A percentile compares a stretch with the other conserved stretches of the same genome.
phyloP scores from a whole-genome alignment of 768 basidiomycete genomes.

The Termitomyces sp. region DNA sequence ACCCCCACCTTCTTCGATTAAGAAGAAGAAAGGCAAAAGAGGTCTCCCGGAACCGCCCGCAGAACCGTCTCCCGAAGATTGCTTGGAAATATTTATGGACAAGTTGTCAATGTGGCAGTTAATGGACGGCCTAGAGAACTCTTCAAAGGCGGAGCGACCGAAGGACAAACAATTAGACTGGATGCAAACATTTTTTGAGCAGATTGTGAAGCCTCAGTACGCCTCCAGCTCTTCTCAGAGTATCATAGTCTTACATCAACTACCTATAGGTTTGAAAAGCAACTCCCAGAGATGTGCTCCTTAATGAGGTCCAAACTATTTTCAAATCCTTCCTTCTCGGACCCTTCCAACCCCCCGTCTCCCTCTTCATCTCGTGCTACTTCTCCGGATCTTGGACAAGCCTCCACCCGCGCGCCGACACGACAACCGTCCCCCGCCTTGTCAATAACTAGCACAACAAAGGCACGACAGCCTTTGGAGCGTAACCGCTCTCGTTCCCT shows the following conservation, averaged over 20 bases:
- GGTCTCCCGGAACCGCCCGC: slow-evolving; percentile 18
- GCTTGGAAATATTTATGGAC: slow-evolving; percentile 73
- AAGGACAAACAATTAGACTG: slow-evolving; percentile 51
- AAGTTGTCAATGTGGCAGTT: slow-evolving; percentile 79
- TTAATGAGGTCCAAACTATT: slow-evolving; percentile 68
- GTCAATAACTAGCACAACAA: slow-evolving; percentile 17
- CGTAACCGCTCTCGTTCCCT: slow-evolving; percentile 57
- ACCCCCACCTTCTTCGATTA: slow-evolving; percentile 26
- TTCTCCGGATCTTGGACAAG: slow-evolving; percentile 21
- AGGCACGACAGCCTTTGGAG: slow-evolving; percentile 20
- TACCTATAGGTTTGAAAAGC: slow-evolving; percentile 47
- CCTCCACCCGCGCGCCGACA: not conserved
- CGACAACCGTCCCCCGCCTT: slow-evolving; percentile 19
- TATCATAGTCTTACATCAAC: not conserved
- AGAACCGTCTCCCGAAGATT: slow-evolving; percentile 38
- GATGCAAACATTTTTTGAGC: slow-evolving; percentile 70
- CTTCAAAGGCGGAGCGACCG: slow-evolving; percentile 11
- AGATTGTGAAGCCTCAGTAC: slow-evolving; percentile 62
- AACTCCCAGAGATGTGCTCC: slow-evolving; percentile 49
- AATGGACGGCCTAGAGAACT: slow-evolving; percentile 32
- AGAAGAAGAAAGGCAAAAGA: slow-evolving; percentile 30
- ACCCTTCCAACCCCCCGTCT: slow-evolving; percentile 44
- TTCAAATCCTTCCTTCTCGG: slow-evolving; percentile 57
- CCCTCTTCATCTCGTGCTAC: slow-evolving; percentile 27
- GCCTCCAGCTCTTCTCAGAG: slow-evolving; percentile 19